phyloP scores from a whole-genome alignment of 1,284 basidiomycete genomes.

The Cutaneotrichosporon spelunceum region DNA sequence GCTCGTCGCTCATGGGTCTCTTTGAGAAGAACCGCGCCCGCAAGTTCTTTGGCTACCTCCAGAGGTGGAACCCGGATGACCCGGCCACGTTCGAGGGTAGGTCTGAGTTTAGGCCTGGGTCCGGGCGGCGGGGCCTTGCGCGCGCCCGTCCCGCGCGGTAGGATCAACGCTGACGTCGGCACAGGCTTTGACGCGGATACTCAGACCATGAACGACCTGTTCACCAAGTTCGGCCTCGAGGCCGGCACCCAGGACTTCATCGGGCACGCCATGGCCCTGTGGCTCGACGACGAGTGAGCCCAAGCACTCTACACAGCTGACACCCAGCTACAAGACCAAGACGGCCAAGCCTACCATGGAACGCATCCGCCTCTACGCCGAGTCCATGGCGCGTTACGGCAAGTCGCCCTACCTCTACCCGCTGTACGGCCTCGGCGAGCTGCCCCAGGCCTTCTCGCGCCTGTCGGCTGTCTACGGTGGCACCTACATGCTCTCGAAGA shows the following conservation, averaged over 20 bases:
- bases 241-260: conserved; percentile 98
- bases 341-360: conserved; percentile 87
- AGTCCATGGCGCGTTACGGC: conserved; percentile 98
- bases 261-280: conserved; percentile 98
- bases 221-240: conserved; percentile 96
- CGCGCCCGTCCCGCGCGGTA: not conserved
- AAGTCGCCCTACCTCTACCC: conserved; percentile 99
- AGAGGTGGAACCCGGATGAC: conserved; percentile 91
- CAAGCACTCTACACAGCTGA: not conserved
- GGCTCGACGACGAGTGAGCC: conserved; percentile 91
- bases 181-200: conserved; percentile 79
- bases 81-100: conserved; percentile 90
- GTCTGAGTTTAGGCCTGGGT: conserved; percentile 23
- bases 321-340: conserved; percentile 79
- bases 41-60: conserved; percentile 98
- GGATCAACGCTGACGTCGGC: conserved; percentile 8
- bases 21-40: conserved; percentile 98
- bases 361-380: conserved; percentile 95
- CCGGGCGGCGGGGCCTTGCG: conserved; percentile 4
- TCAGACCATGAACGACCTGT: conserved; percentile 87
- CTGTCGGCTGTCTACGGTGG: conserved; percentile 98
- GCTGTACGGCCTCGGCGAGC: conserved; percentile 95
- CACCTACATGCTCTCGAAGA: conserved; percentile 99
- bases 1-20: conserved; percentile 90
- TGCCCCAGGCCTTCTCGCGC: conserved; percentile 97